Percentiles rank a stretch among this genome's conserved stretches.
These are phyloP conservation scores for Blastobotrys peoriensis DNA, from an alignment of 805 yeast species.

Conservation along the genomic window DNA sequence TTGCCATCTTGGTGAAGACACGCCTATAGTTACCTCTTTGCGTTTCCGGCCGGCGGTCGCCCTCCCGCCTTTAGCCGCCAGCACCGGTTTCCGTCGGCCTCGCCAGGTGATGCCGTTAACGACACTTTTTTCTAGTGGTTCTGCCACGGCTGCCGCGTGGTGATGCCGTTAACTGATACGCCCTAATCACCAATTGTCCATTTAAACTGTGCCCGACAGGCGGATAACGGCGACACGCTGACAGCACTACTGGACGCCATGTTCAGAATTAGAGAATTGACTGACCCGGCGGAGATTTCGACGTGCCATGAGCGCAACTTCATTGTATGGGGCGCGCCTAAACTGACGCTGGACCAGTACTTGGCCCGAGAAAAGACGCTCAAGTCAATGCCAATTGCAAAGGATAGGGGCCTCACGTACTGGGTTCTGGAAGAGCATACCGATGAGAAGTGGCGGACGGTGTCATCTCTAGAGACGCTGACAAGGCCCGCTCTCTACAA, in stretches of 20 bases:
- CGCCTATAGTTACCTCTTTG: too few species aligned
- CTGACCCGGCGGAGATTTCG: slow-evolving; percentile 14
- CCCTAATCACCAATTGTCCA: too few species aligned
- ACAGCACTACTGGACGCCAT: too few species aligned
- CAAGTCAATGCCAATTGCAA: slow-evolving; percentile 10
- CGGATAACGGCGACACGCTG: too few species aligned
- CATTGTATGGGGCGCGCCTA: slow-evolving; percentile 24
- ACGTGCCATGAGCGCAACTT: slow-evolving; percentile 17
- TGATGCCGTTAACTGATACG: not conserved
- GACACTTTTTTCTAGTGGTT: too few species aligned
- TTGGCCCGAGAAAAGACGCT: slow-evolving; percentile 22
- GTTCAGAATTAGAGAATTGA: too few species aligned
- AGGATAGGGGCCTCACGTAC: slow-evolving; percentile 19
- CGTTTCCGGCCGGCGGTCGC: too few species aligned
- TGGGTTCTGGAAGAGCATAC: slow-evolving; percentile 28
- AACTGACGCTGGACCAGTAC: slow-evolving; percentile 23
- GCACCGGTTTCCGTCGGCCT: not conserved
- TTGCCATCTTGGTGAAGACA: too few species aligned
- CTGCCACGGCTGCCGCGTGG: too few species aligned
- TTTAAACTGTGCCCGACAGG: too few species aligned
- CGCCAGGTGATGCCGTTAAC: not conserved
- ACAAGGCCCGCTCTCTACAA: slow-evolving; percentile 33
- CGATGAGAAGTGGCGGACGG: slow-evolving; percentile 25
- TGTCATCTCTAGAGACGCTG: slow-evolving; percentile 43
- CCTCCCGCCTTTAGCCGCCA: too few species aligned